These are phyloP conservation scores for Jatropha curcas DNA, from an alignment of 345 rosid species.

Conservation along the genomic window DNA sequence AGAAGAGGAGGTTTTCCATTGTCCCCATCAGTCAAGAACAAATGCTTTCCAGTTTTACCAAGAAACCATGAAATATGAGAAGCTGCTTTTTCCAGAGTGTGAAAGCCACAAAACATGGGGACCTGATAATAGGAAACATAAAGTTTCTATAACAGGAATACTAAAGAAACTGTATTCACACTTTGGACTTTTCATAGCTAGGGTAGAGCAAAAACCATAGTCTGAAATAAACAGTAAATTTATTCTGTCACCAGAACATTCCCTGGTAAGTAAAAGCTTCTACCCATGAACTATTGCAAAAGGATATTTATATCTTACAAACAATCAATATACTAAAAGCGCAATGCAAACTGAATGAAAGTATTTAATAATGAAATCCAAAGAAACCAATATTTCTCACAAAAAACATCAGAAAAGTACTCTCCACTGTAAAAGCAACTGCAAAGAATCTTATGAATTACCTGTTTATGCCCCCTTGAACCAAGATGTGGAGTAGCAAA, in stretches of 20 bases:
- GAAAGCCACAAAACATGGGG: constrained; percentile 66
- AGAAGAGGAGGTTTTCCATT: constrained; percentile 77
- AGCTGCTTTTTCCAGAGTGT: constrained; percentile 62
- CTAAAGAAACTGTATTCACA: neutral
- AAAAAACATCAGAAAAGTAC: neutral
- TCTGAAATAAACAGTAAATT: neutral
- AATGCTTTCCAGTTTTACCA: constrained; percentile 85
- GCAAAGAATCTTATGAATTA: constrained; percentile 23
- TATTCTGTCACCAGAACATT: neutral
- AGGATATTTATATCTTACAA: neutral
- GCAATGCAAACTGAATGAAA: neutral
- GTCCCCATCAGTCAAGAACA: constrained; percentile 63
- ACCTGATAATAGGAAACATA: constrained; percentile 44
- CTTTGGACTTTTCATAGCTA: neutral
- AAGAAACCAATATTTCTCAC: neutral
- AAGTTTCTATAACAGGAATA: neutral
- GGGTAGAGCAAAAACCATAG: no score
- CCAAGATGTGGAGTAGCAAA: constrained; percentile 91
- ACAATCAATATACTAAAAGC: neutral
- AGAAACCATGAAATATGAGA: constrained; percentile 56
- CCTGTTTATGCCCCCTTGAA: constrained; percentile 88
- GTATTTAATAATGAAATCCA: neutral
- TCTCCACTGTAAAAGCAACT: neutral
- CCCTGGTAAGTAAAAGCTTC: neutral
- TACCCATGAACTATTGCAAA: neutral